phyloP scores from a whole-genome alignment of 371 early-diverging fungal genomes.

The Capniomyces stellatus region DNA sequence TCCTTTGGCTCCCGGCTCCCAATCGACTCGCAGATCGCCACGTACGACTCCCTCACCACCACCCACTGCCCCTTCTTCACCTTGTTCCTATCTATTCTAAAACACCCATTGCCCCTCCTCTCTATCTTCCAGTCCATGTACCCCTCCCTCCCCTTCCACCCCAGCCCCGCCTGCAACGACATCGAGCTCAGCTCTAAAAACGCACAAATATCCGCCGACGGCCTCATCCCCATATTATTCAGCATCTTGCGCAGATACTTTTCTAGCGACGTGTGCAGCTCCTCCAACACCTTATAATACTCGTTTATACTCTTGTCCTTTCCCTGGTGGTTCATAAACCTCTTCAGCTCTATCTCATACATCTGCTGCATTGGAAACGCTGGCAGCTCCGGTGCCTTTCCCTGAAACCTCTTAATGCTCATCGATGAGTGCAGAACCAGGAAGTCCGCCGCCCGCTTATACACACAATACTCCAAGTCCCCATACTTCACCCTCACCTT shows the following conservation, averaged over 20 bases:
- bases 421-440: slow-evolving; percentile 42
- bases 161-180: slow-evolving; percentile 56
- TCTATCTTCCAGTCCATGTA: slow-evolving; percentile 33
- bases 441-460: slow-evolving; percentile 51
- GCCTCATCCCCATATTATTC: slow-evolving; percentile 35
- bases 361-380: slow-evolving; percentile 31
- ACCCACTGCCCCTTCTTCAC: slow-evolving; percentile 54
- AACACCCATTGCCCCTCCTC: slow-evolving; percentile 18
- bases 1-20: slow-evolving; percentile 35
- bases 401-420: slow-evolving; percentile 26
- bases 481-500: slow-evolving; percentile 35
- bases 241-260: slow-evolving; percentile 38
- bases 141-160: slow-evolving; percentile 77
- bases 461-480: slow-evolving; percentile 56
- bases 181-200: slow-evolving; percentile 59
- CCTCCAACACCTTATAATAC: slow-evolving; percentile 23
- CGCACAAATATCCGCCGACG: slow-evolving; percentile 54
- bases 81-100: slow-evolving; percentile 13
- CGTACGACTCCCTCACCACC: slow-evolving; percentile 52
- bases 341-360: slow-evolving; percentile 22
- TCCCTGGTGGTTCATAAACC: slow-evolving; percentile 20
- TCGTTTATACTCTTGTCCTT: not conserved
- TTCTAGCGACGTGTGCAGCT: slow-evolving; percentile 40
- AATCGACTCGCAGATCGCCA: slow-evolving; percentile 23
- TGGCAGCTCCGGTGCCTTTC: slow-evolving; percentile 25